Evolutionary conservation across 192 early-diverging fungal genomes (phyloP).

Genomic region (Backusella macrospora): DNA sequence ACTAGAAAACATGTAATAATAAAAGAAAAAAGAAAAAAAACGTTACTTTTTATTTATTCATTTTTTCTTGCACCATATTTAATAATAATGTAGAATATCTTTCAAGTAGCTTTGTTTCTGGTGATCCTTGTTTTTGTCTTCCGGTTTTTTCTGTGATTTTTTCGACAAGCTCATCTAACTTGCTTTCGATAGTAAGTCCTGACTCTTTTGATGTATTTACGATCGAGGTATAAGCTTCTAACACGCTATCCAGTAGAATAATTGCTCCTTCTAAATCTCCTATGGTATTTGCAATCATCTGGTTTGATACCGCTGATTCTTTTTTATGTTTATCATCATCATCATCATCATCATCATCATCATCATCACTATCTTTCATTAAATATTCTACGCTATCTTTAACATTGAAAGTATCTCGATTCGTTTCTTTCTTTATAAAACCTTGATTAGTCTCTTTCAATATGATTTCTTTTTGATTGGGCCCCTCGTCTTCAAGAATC

Average conservation of each 20-base stretch:
- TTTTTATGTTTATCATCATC: background rate
- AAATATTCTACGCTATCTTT: background rate
- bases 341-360: background rate
- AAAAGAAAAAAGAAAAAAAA: background rate
- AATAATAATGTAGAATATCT: constrained; percentile 5
- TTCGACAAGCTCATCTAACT: constrained; percentile 13
- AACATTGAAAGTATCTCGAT: background rate
- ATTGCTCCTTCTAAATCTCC: constrained; percentile 9
- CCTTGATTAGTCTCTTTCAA: background rate
- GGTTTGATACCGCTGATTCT: background rate
- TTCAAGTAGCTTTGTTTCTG: constrained; percentile 15
- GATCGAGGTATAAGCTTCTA: constrained; percentile 9
- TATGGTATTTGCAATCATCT: background rate
- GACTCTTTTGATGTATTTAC: background rate
- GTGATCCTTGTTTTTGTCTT: constrained; percentile 15
- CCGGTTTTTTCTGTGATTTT: constrained; percentile 3
- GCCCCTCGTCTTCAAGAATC: background rate
- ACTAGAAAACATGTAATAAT: background rate
- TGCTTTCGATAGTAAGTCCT: constrained; percentile 1
- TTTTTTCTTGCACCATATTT: constrained; percentile 13
- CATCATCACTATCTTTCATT: background rate
- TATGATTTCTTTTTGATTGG: background rate
- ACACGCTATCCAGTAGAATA: constrained; percentile 13
- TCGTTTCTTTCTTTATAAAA: background rate
- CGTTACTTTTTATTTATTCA: background rate